Evolutionary conservation across 2,329 filamentous ascomycete genomes (phyloP).

Genomic region (Magnaporthiopsis incrustans): DNA sequence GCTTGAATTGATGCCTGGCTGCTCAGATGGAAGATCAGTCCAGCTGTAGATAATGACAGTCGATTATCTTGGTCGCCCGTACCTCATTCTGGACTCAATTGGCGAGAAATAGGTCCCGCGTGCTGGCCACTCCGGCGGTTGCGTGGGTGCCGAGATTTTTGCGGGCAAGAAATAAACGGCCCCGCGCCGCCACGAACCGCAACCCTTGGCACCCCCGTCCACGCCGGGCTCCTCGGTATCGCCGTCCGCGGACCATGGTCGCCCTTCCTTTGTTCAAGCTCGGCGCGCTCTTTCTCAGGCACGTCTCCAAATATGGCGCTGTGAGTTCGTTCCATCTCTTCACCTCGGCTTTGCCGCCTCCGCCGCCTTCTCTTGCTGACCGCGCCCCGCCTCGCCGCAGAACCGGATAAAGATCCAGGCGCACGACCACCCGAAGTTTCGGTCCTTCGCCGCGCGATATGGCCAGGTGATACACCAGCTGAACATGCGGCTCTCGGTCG

Average conservation of each 20-base stretch:
- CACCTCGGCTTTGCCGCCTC: background rate
- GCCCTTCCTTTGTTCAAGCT: constrained; percentile 61
- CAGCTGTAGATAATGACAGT: background rate
- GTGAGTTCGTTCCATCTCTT: constrained; percentile 36
- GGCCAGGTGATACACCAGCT: constrained; percentile 58
- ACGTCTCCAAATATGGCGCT: constrained; percentile 62
- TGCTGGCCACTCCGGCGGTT: background rate
- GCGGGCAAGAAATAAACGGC: background rate
- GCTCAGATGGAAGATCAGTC: background rate
- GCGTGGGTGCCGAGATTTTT: background rate
- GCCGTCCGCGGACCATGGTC: constrained; percentile 40
- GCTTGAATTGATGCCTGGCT: background rate
- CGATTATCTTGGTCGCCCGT: too few species aligned
- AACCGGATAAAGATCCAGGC: constrained; percentile 60
- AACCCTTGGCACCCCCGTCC: background rate
- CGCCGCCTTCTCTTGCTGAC: background rate
- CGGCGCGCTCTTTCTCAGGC: constrained; percentile 53
- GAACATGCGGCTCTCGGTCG: constrained; percentile 57
- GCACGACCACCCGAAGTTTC: constrained; percentile 55
- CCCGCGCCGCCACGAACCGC: background rate
- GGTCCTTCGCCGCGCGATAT: constrained; percentile 51
- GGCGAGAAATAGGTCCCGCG: background rate
- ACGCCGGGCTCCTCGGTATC: background rate
- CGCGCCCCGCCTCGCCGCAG: constrained; percentile 25
- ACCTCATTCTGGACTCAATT: background rate